Evolutionary conservation across 2,329 filamentous ascomycete genomes (phyloP), one percentile per base, ranked within the genome.

Genomic region (Zasmidium angulare): DNA sequence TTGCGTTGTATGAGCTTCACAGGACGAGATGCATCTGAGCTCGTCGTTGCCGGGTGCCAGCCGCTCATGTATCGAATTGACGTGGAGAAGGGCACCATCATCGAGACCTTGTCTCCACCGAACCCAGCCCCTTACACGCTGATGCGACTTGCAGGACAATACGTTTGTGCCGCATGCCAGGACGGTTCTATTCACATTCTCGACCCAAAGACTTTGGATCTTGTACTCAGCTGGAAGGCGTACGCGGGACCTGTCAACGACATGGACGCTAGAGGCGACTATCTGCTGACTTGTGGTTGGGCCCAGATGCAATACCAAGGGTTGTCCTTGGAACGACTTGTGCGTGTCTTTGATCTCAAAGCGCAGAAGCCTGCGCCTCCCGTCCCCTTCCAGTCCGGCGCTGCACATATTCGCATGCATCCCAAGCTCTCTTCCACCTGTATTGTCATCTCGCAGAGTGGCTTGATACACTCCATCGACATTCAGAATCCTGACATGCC

Each of bases 241-340:
- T 95, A 99, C 72, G 88, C 89, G 1, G 90, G 91, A 9, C 85
- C 87, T 53, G 90, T 99, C 72, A 96, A 91, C 74, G 93, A 98
- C 74, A 97, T 99, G 90, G 95, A 99, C 77, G 91, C 93, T 9
- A 90, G 95, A 71, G 91, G 95, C 70, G 93, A 98, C 74, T 95
- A 95, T 66, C 86, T 99, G 55, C 89, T 98, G 21, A 98, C 95
- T 3, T 99, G 95, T 74, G 95, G 95, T 36, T 96, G 91, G 76
- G 96, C 93, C 1, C 84, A 91, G 22, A 86, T 93, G 66, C 91
- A 93, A 69, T 82, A 90, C 65, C 86, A 88, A 36, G 86, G 86
- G 46, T 89, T 90, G 63, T 92, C 96, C 79, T 85, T 96, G 31
- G 95, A 99, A 71, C 91, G 92, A 0, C 87, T 98, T 59, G 91